These are phyloP conservation scores for Fraxinus dipetala DNA, from an alignment of 305 asterid species.

Conservation along the genomic window DNA sequence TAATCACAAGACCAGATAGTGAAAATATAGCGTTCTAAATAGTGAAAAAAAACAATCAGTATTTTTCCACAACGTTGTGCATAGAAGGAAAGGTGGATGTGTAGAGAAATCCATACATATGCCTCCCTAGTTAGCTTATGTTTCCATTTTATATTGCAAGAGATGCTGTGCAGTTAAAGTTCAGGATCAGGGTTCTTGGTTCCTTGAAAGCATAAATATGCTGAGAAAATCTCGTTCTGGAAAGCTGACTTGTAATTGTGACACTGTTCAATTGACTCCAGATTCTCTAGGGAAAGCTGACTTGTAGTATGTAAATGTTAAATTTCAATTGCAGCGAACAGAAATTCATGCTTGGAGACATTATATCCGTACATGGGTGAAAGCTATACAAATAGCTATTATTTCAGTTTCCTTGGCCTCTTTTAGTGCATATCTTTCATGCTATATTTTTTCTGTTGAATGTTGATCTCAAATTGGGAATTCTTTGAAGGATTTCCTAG, in stretches of 20 bases:
- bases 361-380: neutral
- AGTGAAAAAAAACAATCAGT: neutral
- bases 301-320: neutral
- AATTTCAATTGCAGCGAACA: neutral
- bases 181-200: neutral
- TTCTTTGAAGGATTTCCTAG: neutral
- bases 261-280: neutral
- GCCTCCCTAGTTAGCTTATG: constrained; percentile 6
- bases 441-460: neutral
- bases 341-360: neutral
- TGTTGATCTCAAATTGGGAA: neutral
- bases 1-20: neutral
- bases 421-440: neutral
- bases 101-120: neutral
- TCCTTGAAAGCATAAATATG: constrained; percentile 5
- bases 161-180: neutral
- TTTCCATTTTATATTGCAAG: constrained; percentile 5
- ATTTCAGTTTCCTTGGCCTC: neutral
- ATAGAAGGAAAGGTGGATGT: neutral
- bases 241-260: neutral
- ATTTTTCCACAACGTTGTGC: neutral
- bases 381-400: neutral
- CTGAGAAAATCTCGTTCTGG: neutral
- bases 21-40: neutral
- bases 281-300: neutral